These are phyloP conservation scores for Trypethelium eluteriae DNA, from an alignment of 495 filamentous ascomycete genomes.

Conservation along the genomic window DNA sequence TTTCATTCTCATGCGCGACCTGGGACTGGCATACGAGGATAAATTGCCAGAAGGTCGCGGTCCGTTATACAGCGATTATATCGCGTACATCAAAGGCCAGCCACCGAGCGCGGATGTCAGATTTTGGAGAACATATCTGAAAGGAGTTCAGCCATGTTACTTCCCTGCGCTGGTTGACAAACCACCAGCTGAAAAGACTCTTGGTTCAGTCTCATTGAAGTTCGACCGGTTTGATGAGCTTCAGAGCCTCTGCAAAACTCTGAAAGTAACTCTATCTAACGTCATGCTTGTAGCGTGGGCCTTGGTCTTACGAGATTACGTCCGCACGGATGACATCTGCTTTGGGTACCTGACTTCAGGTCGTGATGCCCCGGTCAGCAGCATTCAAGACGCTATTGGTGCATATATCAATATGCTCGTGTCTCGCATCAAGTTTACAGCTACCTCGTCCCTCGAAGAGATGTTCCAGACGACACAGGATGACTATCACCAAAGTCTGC, in stretches of 20 bases:
- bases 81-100: constrained; percentile 22
- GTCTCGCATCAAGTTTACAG: constrained; percentile 41
- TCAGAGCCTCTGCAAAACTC: constrained; percentile 40
- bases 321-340: constrained; percentile 44
- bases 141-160: constrained; percentile 24
- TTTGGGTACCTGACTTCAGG: constrained; percentile 51
- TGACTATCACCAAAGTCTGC: constrained; percentile 24
- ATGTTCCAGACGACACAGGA: constrained; percentile 23
- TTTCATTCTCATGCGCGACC: constrained; percentile 21
- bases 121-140: constrained; percentile 27
- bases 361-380: constrained; percentile 42
- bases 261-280: constrained; percentile 47
- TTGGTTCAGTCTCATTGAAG: constrained; percentile 3
- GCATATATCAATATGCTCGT: constrained; percentile 50
- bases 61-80: constrained; percentile 26
- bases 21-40: constrained; percentile 23
- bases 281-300: constrained; percentile 50
- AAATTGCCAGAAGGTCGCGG: constrained; percentile 18
- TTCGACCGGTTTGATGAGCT: constrained; percentile 21
- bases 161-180: constrained; percentile 20
- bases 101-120: constrained; percentile 22
- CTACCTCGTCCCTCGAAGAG: constrained; percentile 13
- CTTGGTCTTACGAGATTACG: constrained; percentile 44
- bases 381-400: constrained; percentile 44
- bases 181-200: neutral